Base-by-base conservation (phyloP, 129 eudicot genomes). In the Mikania micrantha region DNA sequence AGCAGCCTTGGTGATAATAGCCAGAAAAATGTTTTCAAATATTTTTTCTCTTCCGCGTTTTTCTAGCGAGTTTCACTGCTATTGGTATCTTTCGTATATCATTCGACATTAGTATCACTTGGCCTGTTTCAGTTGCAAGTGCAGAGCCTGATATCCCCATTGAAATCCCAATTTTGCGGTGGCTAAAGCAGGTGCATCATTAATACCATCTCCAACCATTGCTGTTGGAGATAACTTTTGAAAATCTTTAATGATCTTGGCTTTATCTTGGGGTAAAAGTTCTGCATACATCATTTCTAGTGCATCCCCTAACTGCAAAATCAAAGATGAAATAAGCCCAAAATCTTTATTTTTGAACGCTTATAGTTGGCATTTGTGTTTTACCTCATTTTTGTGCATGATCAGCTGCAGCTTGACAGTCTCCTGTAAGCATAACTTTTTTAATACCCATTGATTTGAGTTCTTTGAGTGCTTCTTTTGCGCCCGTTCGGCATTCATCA, bases 111-210 rank as follows among this genome's bases (percentile, higher is more conserved):
- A 93, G 83, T 35, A 89, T 78, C 20, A 93, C 75, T 9, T 89
- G 80, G 2, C 99, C 99, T 0, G 96, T 82, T 63, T 93, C 96
- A 4, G 88, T 84, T 63, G 99, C 99, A n/a, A 93, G 90, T 11
- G 99, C 90, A 3, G 99, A 93, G 5, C 99, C 99, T 0, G 99
- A 88, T 10, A 93, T 78, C 10, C 99, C 99, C 99, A 93, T 93
- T 13, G 99, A 86, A 42, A 93, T 89, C 8, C 99, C 99, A 5
- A 93, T 74, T 88, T 82, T 3, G 99, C 96, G 1, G 90, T 89
- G 17, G 96, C 96, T 79, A 93, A 75, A 32, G 99, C 99, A 8
- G 95, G 92, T 32, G 96, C 95, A 53, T 93, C 96, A 59, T 93
- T 93, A 19, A 93, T 74, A 17, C 99, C 99, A 64, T 93, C 99